These are phyloP conservation scores for Fusarium irregulare DNA, from an alignment of 2,329 filamentous ascomycete species.

Conservation along the genomic window DNA sequence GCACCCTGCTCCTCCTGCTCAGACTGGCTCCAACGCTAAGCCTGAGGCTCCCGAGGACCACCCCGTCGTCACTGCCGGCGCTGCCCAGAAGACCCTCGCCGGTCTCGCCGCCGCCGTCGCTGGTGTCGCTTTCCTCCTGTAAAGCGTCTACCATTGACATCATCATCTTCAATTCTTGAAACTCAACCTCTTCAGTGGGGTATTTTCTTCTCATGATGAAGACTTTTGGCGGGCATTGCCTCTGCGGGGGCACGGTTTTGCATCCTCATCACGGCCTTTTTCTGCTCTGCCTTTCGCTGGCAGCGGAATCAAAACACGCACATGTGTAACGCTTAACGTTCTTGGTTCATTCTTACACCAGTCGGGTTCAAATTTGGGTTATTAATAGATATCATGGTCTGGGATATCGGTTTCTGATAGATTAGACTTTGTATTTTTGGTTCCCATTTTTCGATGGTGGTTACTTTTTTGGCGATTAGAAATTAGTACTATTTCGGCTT, in stretches of 20 bases:
- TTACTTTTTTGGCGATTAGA: slow-evolving; percentile 38
- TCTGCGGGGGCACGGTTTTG: neutral
- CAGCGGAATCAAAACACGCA: slow-evolving; percentile 13
- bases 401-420: slow-evolving; percentile 22
- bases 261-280: slow-evolving; percentile 15
- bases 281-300: neutral
- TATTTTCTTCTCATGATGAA: neutral
- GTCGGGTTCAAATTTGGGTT: slow-evolving; percentile 20
- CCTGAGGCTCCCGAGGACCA: slow-evolving; percentile 13
- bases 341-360: slow-evolving; percentile 42
- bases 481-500: slow-evolving; percentile 39
- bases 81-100: slow-evolving; percentile 42
- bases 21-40: slow-evolving; percentile 9
- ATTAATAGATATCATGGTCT: slow-evolving; percentile 7
- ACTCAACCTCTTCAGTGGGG: neutral
- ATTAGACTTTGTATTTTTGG: slow-evolving; percentile 18
- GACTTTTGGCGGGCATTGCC: slow-evolving; percentile 1
- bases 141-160: slow-evolving; percentile 10
- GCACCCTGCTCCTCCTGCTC: slow-evolving; percentile 9
- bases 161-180: neutral
- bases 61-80: slow-evolving; percentile 41
- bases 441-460: slow-evolving; percentile 34
- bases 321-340: slow-evolving; percentile 40
- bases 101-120: slow-evolving; percentile 42
- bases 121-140: slow-evolving; percentile 44